A percentile compares a stretch with the other conserved stretches of the same genome.
Conservation (phyloP, 2,329 filamentous ascomycete species). For the Exophiala calicioides region DNA sequence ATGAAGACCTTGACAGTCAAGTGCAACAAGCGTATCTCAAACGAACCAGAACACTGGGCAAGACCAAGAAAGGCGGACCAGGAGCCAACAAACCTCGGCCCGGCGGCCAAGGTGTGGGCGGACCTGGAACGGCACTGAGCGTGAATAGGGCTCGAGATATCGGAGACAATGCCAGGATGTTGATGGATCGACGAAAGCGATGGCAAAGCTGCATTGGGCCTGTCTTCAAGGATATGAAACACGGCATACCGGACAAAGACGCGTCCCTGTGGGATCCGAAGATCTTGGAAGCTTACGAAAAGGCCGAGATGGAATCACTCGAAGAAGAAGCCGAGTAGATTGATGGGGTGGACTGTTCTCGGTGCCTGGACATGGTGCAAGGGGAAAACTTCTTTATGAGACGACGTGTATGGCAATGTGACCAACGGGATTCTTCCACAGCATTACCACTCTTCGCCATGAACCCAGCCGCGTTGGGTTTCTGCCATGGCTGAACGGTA, state of each 20-base stretch:
- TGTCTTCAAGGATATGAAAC: constrained; percentile 81
- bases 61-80: constrained; percentile 84
- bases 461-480: too few relatives aligned
- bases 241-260: constrained; percentile 67
- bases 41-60: constrained; percentile 88
- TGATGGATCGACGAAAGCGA: constrained; percentile 86
- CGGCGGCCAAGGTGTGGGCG: constrained; percentile 59
- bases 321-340: constrained; percentile 62
- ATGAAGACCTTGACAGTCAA: constrained; percentile 92
- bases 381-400: too few relatives aligned
- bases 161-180: constrained; percentile 82
- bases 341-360: too few relatives aligned
- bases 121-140: constrained; percentile 51
- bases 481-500: too few relatives aligned
- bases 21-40: constrained; percentile 95
- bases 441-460: too few relatives aligned
- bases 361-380: too few relatives aligned
- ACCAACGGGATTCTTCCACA: too few relatives aligned
- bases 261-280: constrained; percentile 75
- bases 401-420: too few relatives aligned
- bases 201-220: constrained; percentile 92
- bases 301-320: constrained; percentile 76
- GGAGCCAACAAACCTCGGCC: constrained; percentile 55
- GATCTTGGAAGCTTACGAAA: constrained; percentile 71
- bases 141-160: constrained; percentile 70